Evolutionary conservation across 106 monocot species (phyloP).

Genomic region (Hemerocallis citrina): DNA sequence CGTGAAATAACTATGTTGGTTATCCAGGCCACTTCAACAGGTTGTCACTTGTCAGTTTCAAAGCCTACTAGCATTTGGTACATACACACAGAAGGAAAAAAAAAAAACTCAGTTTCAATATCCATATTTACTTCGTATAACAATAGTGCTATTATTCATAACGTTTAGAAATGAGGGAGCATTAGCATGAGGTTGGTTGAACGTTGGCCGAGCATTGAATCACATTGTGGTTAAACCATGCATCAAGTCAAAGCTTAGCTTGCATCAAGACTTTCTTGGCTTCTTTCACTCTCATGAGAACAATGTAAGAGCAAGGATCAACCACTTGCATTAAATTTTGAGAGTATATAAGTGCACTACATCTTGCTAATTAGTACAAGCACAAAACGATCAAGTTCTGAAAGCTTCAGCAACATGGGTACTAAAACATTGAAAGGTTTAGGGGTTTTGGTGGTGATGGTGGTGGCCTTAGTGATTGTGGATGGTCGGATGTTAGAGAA

Average conservation of each 20-base stretch:
- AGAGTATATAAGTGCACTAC: not conserved
- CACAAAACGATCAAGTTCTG: not conserved
- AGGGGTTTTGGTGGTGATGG: conserved; percentile 1
- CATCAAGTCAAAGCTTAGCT: no score
- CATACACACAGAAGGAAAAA: no score
- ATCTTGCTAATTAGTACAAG: not conserved
- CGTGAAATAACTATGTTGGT: no score
- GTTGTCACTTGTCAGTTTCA: no score
- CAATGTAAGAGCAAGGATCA: not conserved
- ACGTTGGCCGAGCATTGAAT: not conserved
- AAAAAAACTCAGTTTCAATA: no score
- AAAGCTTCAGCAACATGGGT: not conserved
- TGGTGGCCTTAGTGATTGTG: not conserved
- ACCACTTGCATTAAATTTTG: not conserved
- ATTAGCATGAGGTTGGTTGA: not conserved
- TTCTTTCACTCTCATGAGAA: not conserved
- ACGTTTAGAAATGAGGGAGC: no score
- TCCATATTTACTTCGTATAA: no score
- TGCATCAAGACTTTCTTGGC: not conserved
- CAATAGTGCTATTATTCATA: no score
- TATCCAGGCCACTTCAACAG: no score
- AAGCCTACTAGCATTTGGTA: no score
- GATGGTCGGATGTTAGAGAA: not conserved
- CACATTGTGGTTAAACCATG: not conserved
- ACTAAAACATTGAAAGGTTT: not conserved